Base-by-base conservation (phyloP, 345 rosid genomes). In the Populus simonii region DNA sequence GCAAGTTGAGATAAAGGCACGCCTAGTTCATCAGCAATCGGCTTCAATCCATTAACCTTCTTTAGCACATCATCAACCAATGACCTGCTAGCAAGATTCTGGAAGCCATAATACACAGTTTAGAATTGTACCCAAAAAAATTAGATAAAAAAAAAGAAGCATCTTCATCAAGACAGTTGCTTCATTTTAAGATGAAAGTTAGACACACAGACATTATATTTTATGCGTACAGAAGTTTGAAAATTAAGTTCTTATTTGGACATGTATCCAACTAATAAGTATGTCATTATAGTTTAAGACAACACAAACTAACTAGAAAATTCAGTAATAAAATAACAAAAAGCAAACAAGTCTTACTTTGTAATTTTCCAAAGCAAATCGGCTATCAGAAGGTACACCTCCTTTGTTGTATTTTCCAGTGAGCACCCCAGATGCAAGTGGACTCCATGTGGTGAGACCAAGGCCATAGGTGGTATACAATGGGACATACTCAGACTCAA, bases 361-460 rank as follows among this genome's bases (percentile, higher is more conserved):
- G 89, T 93, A 96, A 83, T 92, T 96, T 83, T 96, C 99, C 88
- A 96, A 83, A 13, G 98, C 94, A 80, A 96, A 96, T 59, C 97
- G 90, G 47, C 99, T 96, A 78, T 96, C 98, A 17, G 95, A 74
- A 27, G 99, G 99, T 81, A 96, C 84, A 31, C 72, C 71, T 78
- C 99, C 98, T 85, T 91, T 93, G 89, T 84, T 89, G 86, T 96
- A 93, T 72, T 96, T 96, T 74, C 99, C 99, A 79, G 97, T 91
- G 83, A 96, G 98, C 71, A 96, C 99, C 59, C 99, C 98, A 5
- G 98, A 93, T 47, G 99, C 93, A 65, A 96, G 97, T 59, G 99
- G 99, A 74, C 99, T 96, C 99, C 99, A 96, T 8, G 98, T 96
- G 25, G 99, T 91, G 35, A 96, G 93, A 78, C 99, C 99, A 63